Evolutionary conservation across 2,329 filamentous ascomycete species (phyloP).

Genomic region (Akanthomyces muscarius): DNA sequence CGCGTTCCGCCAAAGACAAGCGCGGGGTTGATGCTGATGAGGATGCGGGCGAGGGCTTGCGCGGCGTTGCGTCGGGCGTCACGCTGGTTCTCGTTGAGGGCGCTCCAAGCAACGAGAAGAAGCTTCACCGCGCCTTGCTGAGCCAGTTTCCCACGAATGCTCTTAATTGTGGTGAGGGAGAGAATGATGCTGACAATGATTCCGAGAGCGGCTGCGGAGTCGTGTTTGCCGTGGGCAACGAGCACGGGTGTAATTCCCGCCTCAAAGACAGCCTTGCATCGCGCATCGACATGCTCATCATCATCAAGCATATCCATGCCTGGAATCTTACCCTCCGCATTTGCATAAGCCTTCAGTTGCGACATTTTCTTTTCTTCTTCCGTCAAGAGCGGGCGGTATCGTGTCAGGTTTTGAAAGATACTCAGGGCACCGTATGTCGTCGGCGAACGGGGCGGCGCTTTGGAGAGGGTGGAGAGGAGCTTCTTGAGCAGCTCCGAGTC

Average conservation of each 20-base stretch:
- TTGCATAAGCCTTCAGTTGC: constrained; percentile 91
- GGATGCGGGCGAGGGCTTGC: constrained; percentile 76
- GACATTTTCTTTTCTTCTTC: constrained; percentile 91
- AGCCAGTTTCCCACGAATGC: constrained; percentile 72
- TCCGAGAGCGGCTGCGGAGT: constrained; percentile 65
- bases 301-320: constrained; percentile 67
- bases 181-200: constrained; percentile 74
- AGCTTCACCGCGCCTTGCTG: constrained; percentile 93
- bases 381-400: constrained; percentile 70
- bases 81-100: constrained; percentile 49
- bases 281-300: constrained; percentile 67
- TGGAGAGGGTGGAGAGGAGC: constrained; percentile 60
- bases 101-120: constrained; percentile 65
- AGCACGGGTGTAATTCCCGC: constrained; percentile 74
- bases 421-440: constrained; percentile 82
- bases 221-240: constrained; percentile 68
- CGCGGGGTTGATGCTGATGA: constrained; percentile 80
- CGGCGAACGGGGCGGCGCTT: constrained; percentile 60
- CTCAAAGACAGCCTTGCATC: constrained; percentile 76
- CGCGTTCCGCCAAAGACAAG: constrained; percentile 78
- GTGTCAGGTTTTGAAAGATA: constrained; percentile 79
- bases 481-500: constrained; percentile 66
- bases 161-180: constrained; percentile 69
- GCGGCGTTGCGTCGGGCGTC: constrained; percentile 57
- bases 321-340: constrained; percentile 66